Evolutionary conservation across 2,329 filamentous ascomycete genomes (phyloP).

Genomic region (Stromatinia cepivora): DNA sequence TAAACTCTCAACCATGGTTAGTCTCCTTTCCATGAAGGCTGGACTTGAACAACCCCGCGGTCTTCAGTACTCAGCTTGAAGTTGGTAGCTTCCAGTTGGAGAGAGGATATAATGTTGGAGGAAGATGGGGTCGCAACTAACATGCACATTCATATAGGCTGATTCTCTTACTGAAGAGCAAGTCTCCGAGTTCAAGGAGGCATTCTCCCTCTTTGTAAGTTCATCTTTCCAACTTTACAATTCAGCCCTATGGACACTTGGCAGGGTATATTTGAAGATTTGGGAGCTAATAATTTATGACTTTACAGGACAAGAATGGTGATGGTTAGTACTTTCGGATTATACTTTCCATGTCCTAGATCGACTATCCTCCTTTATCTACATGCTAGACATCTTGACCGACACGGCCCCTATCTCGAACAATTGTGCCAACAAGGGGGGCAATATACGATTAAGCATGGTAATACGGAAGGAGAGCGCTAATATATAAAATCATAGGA

Average conservation of each 20-base stretch:
- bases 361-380: not conserved
- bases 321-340: constrained; percentile 66
- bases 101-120: not conserved
- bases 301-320: constrained; percentile 77
- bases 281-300: constrained; percentile 35
- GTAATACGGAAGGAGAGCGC: not conserved
- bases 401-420: constrained; percentile 8
- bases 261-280: constrained; percentile 29
- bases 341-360: not conserved
- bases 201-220: constrained; percentile 99
- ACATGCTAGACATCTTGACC: not conserved
- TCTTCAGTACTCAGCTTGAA: not conserved
- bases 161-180: constrained; percentile 99
- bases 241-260: constrained; percentile 28
- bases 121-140: constrained; percentile 23
- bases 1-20: not conserved
- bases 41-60: constrained; percentile 1
- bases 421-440: not conserved
- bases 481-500: constrained; percentile 50
- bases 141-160: constrained; percentile 58
- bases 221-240: constrained; percentile 15
- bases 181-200: constrained; percentile 99
- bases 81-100: not conserved
- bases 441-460: not conserved
- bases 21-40: not conserved